A percentile compares a stretch with the other conserved stretches of the same genome.
Conservation (phyloP, 805 yeast species). For the Kuraishia hungarica region DNA sequence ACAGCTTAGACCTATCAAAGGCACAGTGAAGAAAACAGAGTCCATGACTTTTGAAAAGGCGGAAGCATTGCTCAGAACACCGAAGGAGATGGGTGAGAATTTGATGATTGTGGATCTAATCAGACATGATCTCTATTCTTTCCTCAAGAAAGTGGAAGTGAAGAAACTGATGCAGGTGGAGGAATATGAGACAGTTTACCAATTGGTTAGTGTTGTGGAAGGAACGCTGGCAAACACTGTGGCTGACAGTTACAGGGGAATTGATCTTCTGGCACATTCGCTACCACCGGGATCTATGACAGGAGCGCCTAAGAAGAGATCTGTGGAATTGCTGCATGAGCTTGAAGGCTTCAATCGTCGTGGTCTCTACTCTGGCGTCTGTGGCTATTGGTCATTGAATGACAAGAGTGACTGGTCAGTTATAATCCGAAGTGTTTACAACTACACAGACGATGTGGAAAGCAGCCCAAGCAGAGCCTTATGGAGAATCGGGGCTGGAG, state of each 20-base stretch:
- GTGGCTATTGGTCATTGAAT: slow-evolving; percentile 89
- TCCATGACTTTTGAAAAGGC: slow-evolving; percentile 53
- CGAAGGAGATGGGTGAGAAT: slow-evolving; percentile 93
- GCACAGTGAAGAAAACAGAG: slow-evolving; percentile 71
- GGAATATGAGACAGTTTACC: slow-evolving; percentile 86
- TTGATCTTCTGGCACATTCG: slow-evolving; percentile 70
- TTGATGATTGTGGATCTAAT: slow-evolving; percentile 95
- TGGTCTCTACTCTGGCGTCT: slow-evolving; percentile 90
- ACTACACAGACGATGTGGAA: slow-evolving; percentile 42
- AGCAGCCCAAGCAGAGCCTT: slow-evolving; percentile 17
- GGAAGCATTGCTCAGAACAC: slow-evolving; percentile 56
- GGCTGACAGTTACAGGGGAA: slow-evolving; percentile 40
- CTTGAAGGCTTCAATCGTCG: slow-evolving; percentile 52
- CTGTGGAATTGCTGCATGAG: slow-evolving; percentile 70
- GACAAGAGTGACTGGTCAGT: slow-evolving; percentile 96
- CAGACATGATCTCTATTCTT: slow-evolving; percentile 77
- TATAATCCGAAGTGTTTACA: slow-evolving; percentile 75
- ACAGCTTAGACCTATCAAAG: slow-evolving; percentile 92
- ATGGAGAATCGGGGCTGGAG: slow-evolving; percentile 97
- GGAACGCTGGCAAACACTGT: slow-evolving; percentile 37
- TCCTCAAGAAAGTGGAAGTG: slow-evolving; percentile 59
- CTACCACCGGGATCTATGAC: slow-evolving; percentile 99
- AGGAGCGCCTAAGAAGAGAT: slow-evolving; percentile 94
- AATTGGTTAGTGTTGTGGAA: slow-evolving; percentile 80
- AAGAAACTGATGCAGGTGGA: slow-evolving; percentile 83